Conservation (phyloP, 164 flowering plant species). For the Nymphaea colorata region DNA sequence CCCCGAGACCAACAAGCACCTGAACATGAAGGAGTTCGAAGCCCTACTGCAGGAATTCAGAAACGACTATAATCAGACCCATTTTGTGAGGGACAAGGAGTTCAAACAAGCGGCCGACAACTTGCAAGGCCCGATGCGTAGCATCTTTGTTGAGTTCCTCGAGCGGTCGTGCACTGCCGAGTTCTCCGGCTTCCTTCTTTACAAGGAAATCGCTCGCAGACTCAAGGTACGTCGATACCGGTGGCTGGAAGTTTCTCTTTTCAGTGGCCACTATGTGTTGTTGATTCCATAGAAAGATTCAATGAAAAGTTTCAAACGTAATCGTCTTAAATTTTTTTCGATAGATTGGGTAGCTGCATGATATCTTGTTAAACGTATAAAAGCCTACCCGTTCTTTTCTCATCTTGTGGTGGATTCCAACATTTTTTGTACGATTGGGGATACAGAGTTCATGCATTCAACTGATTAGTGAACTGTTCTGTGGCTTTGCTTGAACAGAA, state of each 20-base stretch:
- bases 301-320: too few relatives aligned
- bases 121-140: conserved; percentile 69
- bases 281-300: too few relatives aligned
- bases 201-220: conserved; percentile 96
- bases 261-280: background rate
- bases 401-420: too few relatives aligned
- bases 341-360: too few relatives aligned
- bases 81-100: conserved; percentile 91
- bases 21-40: conserved; percentile 72
- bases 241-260: background rate
- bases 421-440: too few relatives aligned
- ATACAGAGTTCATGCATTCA: too few relatives aligned
- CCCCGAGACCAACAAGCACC: conserved; percentile 80
- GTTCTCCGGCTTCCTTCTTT: conserved; percentile 93
- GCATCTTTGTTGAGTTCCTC: conserved; percentile 92
- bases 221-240: conserved; percentile 51
- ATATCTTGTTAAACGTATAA: too few relatives aligned
- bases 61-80: conserved; percentile 96
- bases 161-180: conserved; percentile 99
- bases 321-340: too few relatives aligned
- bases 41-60: conserved; percentile 90
- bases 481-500: conserved; percentile 33
- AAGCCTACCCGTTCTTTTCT: too few relatives aligned
- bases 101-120: conserved; percentile 96
- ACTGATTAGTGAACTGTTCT: background rate